Evolutionary conservation across 1,284 basidiomycete genomes (phyloP), one percentile per base, ranked within the genome.

Genomic region (Wallemia hederae): DNA sequence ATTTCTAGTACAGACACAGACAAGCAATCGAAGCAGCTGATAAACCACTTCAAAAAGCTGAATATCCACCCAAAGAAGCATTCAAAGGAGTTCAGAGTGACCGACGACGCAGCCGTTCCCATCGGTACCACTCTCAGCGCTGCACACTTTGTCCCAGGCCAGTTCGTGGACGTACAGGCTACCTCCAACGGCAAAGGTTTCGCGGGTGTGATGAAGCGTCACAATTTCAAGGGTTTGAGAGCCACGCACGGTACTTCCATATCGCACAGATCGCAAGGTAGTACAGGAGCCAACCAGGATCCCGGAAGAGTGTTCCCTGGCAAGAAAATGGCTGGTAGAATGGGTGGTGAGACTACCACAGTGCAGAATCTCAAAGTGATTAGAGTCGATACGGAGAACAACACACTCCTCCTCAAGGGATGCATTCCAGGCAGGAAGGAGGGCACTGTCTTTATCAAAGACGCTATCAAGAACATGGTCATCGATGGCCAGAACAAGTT

Each of bases 191-290:
- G 94, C 24, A 97, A 97, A 72, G 94, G 94, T 22, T 97, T 92
- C 72, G 85, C 89, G 66, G 94, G 94, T 69, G 82, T 78, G 57
- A 98, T 99, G 94, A 99, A 98, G 72, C 78, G 89, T 58, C 91
- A 88, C 80, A 83, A 83, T 58, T 98, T 94, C 74, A 79, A 82
- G 67, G 94, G 94, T 73, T 74, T 91, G 31, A 79, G 83, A 61
- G 91, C 89, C 1, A 87, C 87, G 71, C 94, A 99, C 71, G 94
- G 94, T 84, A 86, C 88, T 59, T 97, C 94, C 62, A 71, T 91
- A 66, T 88, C 88, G 27, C 94, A 98, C 77, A 83, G 94, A 69
- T 83, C 85, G 26, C 80, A 82, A 56, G 94, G 94, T 69, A 85
- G 90, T 26, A 94, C 87, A 15, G 94, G 94, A 72, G 85, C 85